Conservation (phyloP, 2,329 filamentous ascomycete genomes). For the Fusarium beomiforme region DNA sequence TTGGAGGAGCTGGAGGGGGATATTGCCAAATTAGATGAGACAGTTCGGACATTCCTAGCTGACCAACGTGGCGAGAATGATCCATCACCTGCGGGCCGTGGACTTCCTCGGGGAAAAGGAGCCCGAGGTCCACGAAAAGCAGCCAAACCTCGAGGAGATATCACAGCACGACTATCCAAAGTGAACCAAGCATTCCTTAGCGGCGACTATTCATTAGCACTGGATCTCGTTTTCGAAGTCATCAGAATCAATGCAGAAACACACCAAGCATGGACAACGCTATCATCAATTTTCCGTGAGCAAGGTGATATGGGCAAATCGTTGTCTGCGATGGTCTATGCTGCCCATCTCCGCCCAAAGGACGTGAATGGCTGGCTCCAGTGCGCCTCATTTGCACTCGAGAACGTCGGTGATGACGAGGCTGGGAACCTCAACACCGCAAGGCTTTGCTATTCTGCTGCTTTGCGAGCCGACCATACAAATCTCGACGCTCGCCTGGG, state of each 20-base stretch:
- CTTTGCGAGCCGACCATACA: constrained; percentile 65
- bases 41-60: constrained; percentile 54
- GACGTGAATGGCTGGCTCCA: constrained; percentile 68
- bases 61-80: constrained; percentile 47
- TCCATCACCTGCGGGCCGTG: constrained; percentile 25
- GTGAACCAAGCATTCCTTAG: constrained; percentile 76
- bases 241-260: constrained; percentile 76
- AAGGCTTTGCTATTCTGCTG: constrained; percentile 67
- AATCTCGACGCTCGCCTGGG: constrained; percentile 68
- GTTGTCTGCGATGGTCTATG: constrained; percentile 68
- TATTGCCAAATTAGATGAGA: constrained; percentile 55
- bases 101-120: constrained; percentile 44
- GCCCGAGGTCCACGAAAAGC: constrained; percentile 64
- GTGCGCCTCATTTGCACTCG: constrained; percentile 66
- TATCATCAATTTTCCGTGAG: constrained; percentile 70
- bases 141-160: constrained; percentile 75
- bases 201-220: constrained; percentile 67
- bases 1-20: constrained; percentile 56
- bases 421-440: constrained; percentile 62
- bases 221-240: constrained; percentile 68
- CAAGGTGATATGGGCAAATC: constrained; percentile 66
- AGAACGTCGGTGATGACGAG: constrained; percentile 59
- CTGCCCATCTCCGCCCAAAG: constrained; percentile 70
- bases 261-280: constrained; percentile 70
- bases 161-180: constrained; percentile 72